Conservation (phyloP, 139 green algal genomes). For the Desmodesmus armatus region DNA sequence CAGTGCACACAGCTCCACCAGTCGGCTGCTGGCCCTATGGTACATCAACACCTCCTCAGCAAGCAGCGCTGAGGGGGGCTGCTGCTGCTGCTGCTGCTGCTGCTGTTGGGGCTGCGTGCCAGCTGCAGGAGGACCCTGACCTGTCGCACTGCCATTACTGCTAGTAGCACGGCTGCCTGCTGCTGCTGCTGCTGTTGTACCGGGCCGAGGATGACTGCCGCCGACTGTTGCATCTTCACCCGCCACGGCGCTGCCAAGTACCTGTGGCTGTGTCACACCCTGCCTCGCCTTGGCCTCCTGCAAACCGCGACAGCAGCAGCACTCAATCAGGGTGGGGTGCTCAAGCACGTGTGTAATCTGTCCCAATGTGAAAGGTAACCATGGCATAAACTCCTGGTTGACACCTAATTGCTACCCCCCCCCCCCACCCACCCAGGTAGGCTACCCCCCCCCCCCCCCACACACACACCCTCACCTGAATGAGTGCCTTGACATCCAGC, state of each 20-base stretch:
- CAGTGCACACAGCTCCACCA: conserved; percentile 47
- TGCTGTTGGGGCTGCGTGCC: background rate
- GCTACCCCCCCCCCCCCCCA: too few relatives aligned
- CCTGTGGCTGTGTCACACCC: too few relatives aligned
- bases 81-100: background rate
- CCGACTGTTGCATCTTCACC: too few relatives aligned
- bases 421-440: too few relatives aligned
- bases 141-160: background rate
- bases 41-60: conserved; percentile 64
- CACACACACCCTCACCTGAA: conserved; percentile 15
- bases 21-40: conserved; percentile 49
- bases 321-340: background rate
- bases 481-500: conserved; percentile 30
- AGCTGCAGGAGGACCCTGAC: background rate
- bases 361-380: too few relatives aligned
- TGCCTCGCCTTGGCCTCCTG: too few relatives aligned
- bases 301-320: background rate
- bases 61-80: conserved; percentile 26
- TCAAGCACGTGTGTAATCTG: background rate
- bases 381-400: too few relatives aligned
- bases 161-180: background rate
- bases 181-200: background rate
- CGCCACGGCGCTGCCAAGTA: too few relatives aligned
- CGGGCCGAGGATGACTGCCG: too few relatives aligned
- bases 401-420: too few relatives aligned